phyloP scores from a whole-genome alignment of 345 rosid species.

The Crucihimalaya himalaica region DNA sequence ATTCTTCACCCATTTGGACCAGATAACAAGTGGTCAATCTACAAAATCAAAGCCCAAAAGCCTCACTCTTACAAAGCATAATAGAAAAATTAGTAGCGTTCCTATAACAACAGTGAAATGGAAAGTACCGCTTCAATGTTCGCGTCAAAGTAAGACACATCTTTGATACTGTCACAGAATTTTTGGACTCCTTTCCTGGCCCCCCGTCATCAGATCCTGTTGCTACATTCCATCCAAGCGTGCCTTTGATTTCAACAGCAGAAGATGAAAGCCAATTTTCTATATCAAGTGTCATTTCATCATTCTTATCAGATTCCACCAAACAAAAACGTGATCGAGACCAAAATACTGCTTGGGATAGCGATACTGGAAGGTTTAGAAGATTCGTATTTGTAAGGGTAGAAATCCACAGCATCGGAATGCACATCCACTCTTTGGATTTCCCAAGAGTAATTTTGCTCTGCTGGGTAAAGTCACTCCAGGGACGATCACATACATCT shows the following conservation, averaged over 20 bases:
- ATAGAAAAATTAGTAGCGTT: conserved; percentile 1
- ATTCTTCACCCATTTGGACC: conserved; percentile 66
- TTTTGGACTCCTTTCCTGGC: conserved; percentile 72
- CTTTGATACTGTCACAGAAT: conserved; percentile 70
- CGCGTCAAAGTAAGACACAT: conserved; percentile 70
- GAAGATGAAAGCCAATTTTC: conserved; percentile 74
- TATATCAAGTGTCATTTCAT: conserved; percentile 59
- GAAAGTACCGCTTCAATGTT: conserved; percentile 73
- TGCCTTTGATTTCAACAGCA: conserved; percentile 63
- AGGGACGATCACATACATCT: conserved; percentile 53
- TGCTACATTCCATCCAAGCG: conserved; percentile 93
- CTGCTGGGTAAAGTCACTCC: conserved; percentile 75
- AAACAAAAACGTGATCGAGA: conserved; percentile 79
- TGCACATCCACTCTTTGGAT: conserved; percentile 79
- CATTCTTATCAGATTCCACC: conserved; percentile 73
- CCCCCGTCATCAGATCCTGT: conserved; percentile 95
- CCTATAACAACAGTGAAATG: conserved; percentile 20
- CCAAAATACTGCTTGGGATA: conserved; percentile 92
- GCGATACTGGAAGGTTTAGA: conserved; percentile 63
- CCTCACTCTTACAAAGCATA: conserved; percentile 22
- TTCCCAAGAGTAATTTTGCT: conserved; percentile 59
- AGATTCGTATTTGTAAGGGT: conserved; percentile 69
- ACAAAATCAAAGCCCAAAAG: conserved; percentile 40
- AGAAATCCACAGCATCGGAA: conserved; percentile 93
- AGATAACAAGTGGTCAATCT: conserved; percentile 81